Base-by-base conservation (phyloP, 2,329 filamentous ascomycete species). In the Alternaria hordeiaustralica region DNA sequence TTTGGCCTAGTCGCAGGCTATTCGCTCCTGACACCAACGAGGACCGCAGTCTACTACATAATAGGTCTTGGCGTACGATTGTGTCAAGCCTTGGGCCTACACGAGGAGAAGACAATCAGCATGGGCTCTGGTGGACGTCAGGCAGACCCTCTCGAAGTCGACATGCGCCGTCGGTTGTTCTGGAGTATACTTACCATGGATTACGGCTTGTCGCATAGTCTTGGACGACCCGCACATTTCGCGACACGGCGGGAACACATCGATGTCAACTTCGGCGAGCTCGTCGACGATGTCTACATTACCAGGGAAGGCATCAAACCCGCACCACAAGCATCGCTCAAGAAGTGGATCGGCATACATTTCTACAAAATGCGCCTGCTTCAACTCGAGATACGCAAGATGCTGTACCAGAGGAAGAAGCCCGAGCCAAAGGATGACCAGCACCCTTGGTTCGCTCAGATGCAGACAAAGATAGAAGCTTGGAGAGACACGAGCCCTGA, bases 181-280 rank as follows among this genome's bases (percentile, higher is more conserved):
- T 98, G 96, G 95, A 92, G 92, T 64, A 88, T 97, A 30, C 87
- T 91, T 11, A 92, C 90, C 3, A 94, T 97, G 89, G 96, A 99
- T 76, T 91, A 92, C 67, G 94, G 93, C 2, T 84, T 99, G 23
- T 90, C 96, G 2, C 92, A 97, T 73, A 92, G 90, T 71, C 90
- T 98, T 79, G 96, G 96, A 8, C 88, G 96, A 13, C 94, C 95
- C 2, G 94, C 90, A 70, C 92, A 91, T 28, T 94, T 97, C 70
- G 93, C 93, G 13, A 94, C 92, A 54, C 88, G 88, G 36, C 88
- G 92, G 67, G 93, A 97, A 68, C 87, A 93, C 69, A 88, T 97
- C 69, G 90, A 97, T 74, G 92, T 98, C 53, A 86, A 88, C 33
- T 97, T 95, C 74, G 97, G 97, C 75, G 88, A 93, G 68, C 86